Base-by-base conservation (phyloP, 2,329 filamentous ascomycete genomes). In the Tolypocladium endophyticum region DNA sequence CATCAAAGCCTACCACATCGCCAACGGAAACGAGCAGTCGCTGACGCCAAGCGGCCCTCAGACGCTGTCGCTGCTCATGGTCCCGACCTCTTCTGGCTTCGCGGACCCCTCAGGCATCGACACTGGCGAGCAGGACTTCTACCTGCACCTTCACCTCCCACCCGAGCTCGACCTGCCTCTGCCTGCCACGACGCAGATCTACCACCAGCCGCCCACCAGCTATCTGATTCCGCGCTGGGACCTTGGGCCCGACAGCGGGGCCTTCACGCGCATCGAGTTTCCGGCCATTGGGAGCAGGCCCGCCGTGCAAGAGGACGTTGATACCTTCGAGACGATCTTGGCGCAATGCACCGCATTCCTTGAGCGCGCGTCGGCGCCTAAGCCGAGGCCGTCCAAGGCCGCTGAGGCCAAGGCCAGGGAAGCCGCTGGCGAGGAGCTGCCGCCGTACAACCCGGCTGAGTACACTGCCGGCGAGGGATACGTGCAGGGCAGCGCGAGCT, bases 311-410 rank as follows among this genome's bases (percentile, higher is more conserved):
- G 92, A 97, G 71, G 93, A 97, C 72, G 81, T 96, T 50, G 92
- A 97, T 71, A 97, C 93, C 0, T 97, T 97, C 69, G 93, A 97
- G 78, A 97, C 93, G 3, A 97, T 97, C 64, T 81, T 97, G 57
- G 93, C 93, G n/a, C 92, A 97, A 75, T 97, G 93, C 74, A 97
- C 93, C 2, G 90, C 93, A 2, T 97, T 99, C 72, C 83, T 96
- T 5, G 93, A 97, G 73, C 86, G 92, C 53, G 87, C 90, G 12
- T 80, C 87, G 47, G 85, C 89, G 8, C 86, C 83, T 12, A 76
- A 73, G 63, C 62, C 70, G 35, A 66, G 66, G 61, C 66, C 58
- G 54, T 66, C 71, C 62, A 70, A 75, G 66, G 71, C 70, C 7
- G 65, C 69, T 36, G 69, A 64, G 20, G 72, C 74, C 33, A 79